These are phyloP conservation scores for Gelatoporia subvermispora DNA, from an alignment of 768 basidiomycete species.

Conservation along the genomic window DNA sequence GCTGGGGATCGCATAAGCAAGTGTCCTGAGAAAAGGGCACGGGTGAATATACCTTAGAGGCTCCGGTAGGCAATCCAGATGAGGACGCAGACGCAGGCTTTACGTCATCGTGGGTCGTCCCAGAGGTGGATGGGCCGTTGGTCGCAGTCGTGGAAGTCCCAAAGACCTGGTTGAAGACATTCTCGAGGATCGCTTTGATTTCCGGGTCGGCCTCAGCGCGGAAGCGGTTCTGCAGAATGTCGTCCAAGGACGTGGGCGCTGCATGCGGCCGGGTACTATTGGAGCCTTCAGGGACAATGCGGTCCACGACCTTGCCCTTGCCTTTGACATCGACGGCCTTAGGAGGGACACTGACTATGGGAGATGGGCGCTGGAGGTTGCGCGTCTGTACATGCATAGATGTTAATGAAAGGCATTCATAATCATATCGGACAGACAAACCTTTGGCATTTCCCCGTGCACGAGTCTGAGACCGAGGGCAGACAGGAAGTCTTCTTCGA, in stretches of 20 bases:
- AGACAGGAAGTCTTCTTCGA: background rate
- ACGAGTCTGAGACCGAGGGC: background rate
- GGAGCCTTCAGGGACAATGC: conserved; percentile 3
- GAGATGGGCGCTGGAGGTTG: background rate
- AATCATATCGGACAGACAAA: background rate
- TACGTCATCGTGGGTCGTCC: background rate
- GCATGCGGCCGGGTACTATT: background rate
- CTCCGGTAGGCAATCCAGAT: background rate
- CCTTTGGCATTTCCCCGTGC: background rate
- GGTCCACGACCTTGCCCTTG: background rate
- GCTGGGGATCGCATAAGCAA: background rate
- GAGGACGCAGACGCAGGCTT: background rate
- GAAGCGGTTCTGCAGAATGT: conserved; percentile 11
- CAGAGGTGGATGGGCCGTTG: background rate
- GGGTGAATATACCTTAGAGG: background rate
- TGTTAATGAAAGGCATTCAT: background rate
- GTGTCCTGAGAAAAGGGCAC: background rate
- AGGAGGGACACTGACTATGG: background rate
- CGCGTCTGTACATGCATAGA: background rate
- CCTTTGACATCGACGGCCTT: background rate
- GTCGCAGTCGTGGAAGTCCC: background rate
- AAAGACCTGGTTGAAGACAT: conserved; percentile 14
- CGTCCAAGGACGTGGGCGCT: conserved; percentile 5
- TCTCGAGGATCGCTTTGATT: conserved; percentile 7
- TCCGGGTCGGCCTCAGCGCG: conserved; percentile 13